Base-by-base conservation (phyloP, 2,329 filamentous ascomycete species). In the Colletotrichum paranaense region DNA sequence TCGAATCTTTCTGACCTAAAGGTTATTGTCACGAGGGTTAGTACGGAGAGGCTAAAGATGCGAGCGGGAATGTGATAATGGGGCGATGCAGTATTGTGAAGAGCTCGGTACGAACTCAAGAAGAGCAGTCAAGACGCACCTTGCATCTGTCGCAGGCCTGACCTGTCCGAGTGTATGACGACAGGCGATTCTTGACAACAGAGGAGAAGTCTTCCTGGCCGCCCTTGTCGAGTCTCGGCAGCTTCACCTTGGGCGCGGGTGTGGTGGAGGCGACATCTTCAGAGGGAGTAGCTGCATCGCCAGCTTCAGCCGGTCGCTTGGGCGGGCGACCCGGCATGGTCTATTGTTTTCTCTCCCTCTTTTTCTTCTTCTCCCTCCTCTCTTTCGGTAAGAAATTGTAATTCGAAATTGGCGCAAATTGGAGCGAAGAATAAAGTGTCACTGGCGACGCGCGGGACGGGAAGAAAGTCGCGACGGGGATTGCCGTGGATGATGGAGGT, bases 61-160 rank as follows among this genome's bases (percentile, higher is more conserved):
- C 42, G 19, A 49, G 19, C 19, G 42, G 8, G 7, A 49, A 49
- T 12, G 32, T 35, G 32, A 35, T 35, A 35, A 35, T 11, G 42
- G 8, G 42, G 19, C 16, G 16, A 42, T 42, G 14, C 5, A 42
- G 38, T 8, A 19, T 42, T 16, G 16, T 42, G 38, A 42, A 19
- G 14, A n/a, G 42, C 8, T n/a, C 42, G n/a, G 42, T 19, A 49
- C 4, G 28, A 30, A 22, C 3, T 3, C 4, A 32, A 28, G 49
- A 53, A 57, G 58, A 62, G 28, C 59, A 30, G n/a, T 6, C 24
- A 67, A 53, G 28, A 78, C 87, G 77, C 82, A 94, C 93, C 89
- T 96, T 97, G 88, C 95, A 97, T 68, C 95, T 89, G 83, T 97
- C 94, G 87, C 94, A 97, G 38, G 94, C 94, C 84, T 97, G 94